Conservation (phyloP, 345 rosid genomes). For the Fremontodendron californicum region DNA sequence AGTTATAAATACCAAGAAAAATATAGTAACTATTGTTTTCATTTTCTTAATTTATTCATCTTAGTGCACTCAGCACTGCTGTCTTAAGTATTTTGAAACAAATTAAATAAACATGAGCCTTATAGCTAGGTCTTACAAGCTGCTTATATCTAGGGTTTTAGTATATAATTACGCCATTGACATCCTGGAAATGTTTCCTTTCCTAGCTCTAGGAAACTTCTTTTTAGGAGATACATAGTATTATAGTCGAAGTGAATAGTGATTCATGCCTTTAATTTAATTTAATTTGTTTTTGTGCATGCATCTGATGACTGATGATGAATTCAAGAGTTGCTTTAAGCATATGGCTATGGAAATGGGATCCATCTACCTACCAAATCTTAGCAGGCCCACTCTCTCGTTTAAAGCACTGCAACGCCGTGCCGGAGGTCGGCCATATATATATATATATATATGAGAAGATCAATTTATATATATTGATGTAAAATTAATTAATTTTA, state of each 20-base stretch:
- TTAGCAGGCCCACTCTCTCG: constrained; percentile 3
- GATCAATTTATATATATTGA: too few species aligned
- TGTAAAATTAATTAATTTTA: too few species aligned
- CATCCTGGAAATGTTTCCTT: not conserved
- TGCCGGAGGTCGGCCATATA: not conserved
- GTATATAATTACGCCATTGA: too few species aligned
- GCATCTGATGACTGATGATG: not conserved
- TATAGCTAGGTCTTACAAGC: not conserved
- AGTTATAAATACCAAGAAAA: too few species aligned
- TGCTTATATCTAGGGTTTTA: not conserved
- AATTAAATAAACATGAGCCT: too few species aligned
- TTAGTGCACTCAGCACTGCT: too few species aligned
- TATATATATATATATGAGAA: not conserved
- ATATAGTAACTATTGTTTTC: too few species aligned
- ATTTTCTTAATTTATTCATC: too few species aligned
- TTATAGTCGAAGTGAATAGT: not conserved
- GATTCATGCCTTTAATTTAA: not conserved
- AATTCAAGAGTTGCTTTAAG: not conserved
- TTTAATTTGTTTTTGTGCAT: not conserved
- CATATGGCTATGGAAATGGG: not conserved
- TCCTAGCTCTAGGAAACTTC: not conserved
- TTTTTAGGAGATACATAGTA: not conserved
- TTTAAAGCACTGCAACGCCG: constrained; percentile 8
- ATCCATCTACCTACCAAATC: not conserved
- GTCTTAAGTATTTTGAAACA: not conserved